Evolutionary conservation across 2,329 filamentous ascomycete genomes (phyloP).

Genomic region (Alternaria dauci): DNA sequence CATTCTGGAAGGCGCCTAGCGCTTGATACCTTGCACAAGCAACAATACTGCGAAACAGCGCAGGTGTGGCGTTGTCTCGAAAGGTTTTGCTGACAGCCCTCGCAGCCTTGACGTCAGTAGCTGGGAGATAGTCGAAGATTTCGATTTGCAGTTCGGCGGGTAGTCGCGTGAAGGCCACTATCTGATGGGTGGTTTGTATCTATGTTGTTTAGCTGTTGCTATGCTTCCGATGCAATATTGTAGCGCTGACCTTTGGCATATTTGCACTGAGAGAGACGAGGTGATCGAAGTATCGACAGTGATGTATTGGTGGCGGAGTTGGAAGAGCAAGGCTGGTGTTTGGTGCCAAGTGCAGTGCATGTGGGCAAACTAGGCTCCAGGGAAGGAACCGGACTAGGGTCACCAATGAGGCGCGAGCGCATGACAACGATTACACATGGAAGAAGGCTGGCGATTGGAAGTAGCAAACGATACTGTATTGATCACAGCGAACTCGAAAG

Average conservation of each 20-base stretch:
- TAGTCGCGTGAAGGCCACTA: slow-evolving; percentile 23
- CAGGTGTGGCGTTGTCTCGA: slow-evolving; percentile 34
- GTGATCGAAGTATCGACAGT: not conserved
- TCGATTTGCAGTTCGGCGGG: slow-evolving; percentile 43
- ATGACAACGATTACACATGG: slow-evolving; percentile 1
- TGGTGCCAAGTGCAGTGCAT: slow-evolving; percentile 6
- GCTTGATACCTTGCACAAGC: slow-evolving; percentile 41
- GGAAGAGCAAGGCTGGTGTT: slow-evolving; percentile 3
- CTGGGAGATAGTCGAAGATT: slow-evolving; percentile 36
- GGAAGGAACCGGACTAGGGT: not conserved
- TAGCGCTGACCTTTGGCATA: not conserved
- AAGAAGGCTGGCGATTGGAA: not conserved
- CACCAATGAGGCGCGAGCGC: slow-evolving; percentile 13
- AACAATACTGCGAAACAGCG: slow-evolving; percentile 35
- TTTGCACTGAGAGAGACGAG: not conserved
- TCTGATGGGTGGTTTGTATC: not conserved
- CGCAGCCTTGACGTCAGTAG: slow-evolving; percentile 34
- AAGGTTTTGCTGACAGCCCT: slow-evolving; percentile 32
- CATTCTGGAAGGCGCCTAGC: slow-evolving; percentile 38
- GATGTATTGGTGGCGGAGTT: not conserved
- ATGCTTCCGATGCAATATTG: not conserved
- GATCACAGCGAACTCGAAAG: not conserved
- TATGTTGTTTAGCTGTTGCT: not conserved
- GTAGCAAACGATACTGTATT: not conserved
- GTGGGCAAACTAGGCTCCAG: slow-evolving; percentile 7